Percentiles rank a stretch among this genome's conserved stretches.
Conservation (phyloP, 2,329 filamentous ascomycete species). For the Aureobasidium sp. region DNA sequence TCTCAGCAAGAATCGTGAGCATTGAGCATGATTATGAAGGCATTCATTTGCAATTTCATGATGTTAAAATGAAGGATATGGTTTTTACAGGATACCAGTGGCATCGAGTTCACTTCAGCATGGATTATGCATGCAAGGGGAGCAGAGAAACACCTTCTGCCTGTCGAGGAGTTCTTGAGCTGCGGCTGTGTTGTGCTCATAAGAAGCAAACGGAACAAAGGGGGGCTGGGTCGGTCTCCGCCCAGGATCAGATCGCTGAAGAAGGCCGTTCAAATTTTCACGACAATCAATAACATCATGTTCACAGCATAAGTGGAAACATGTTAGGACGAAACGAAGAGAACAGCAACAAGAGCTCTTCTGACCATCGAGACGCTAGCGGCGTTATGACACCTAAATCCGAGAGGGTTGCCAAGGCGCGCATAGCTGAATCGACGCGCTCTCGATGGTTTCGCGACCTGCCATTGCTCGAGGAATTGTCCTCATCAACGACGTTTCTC, state of each 20-base stretch:
- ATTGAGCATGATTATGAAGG: background rate
- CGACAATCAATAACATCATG: no score
- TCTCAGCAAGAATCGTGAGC: background rate
- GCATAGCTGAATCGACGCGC: conserved; percentile 1
- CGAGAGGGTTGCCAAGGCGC: background rate
- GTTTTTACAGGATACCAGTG: no score
- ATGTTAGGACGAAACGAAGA: background rate
- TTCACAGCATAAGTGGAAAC: no score
- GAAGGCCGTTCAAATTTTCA: no score
- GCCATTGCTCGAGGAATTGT: background rate
- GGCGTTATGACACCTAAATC: background rate
- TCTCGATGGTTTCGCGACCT: background rate
- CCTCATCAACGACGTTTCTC: background rate
- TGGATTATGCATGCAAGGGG: no score
- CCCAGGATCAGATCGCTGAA: no score
- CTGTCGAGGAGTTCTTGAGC: no score
- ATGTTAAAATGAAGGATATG: background rate
- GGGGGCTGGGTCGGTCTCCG: no score
- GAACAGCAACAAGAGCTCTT: background rate
- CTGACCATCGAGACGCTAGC: background rate
- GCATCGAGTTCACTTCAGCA: no score
- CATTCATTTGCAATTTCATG: background rate
- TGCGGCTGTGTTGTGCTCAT: no score
- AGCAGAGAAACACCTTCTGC: no score
- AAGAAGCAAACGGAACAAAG: no score